Evolutionary conservation across 228 moss, liverwort and hornwort genomes (phyloP).

Genomic region (Sphagnum magellanicum): DNA sequence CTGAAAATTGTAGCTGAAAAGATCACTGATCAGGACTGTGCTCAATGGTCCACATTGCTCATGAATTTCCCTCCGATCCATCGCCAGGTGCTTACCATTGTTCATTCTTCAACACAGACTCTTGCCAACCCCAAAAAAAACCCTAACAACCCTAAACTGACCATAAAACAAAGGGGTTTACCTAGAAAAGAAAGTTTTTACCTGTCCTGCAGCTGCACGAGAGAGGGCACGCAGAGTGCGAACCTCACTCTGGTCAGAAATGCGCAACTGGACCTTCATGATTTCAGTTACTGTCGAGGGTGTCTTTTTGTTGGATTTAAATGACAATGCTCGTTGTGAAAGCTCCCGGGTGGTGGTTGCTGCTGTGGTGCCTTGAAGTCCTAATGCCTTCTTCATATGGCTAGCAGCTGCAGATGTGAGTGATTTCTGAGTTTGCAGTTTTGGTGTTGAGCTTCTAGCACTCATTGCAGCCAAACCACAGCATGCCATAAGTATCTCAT

Average conservation of each 20-base stretch:
- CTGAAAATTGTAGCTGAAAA: no score
- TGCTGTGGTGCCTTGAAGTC: constrained; percentile 22
- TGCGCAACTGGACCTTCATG: constrained; percentile 64
- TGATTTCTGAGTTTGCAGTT: constrained; percentile 19
- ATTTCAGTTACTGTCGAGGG: constrained; percentile 40
- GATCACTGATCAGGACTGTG: no score
- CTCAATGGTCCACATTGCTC: no score
- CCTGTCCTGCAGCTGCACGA: constrained; percentile 68
- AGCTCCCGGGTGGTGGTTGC: no score
- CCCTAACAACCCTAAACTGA: background rate
- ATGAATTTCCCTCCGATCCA: background rate
- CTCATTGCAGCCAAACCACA: constrained; percentile 58
- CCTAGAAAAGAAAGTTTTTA: constrained; percentile 6
- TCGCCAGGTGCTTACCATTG: background rate
- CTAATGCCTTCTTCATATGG: constrained; percentile 69
- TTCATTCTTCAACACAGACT: background rate
- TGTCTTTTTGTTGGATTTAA: constrained; percentile 45
- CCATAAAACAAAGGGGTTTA: background rate
- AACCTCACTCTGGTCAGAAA: constrained; percentile 72
- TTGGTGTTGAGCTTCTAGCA: constrained; percentile 48
- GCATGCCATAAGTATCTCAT: constrained; percentile 75
- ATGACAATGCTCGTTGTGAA: constrained; percentile 21
- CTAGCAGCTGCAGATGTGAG: constrained; percentile 59
- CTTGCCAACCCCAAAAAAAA: background rate
- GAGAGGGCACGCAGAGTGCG: constrained; percentile 67